phyloP scores from a whole-genome alignment of 208 protist genomes.

The Endotrypanum monterogeii region DNA sequence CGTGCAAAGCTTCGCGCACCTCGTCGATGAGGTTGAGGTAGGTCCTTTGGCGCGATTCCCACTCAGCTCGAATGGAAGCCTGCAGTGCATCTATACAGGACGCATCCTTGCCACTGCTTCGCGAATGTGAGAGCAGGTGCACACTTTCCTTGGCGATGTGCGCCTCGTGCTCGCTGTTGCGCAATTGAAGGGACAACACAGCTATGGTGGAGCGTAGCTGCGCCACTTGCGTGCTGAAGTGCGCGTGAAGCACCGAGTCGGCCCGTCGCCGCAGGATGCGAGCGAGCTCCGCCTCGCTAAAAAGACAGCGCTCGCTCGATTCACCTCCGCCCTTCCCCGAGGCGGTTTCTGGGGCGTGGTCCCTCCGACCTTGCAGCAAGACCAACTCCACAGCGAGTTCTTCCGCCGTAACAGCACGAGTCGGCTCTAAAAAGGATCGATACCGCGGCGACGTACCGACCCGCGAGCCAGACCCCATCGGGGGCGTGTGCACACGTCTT shows the following conservation, averaged over 20 bases:
- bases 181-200: slow-evolving; percentile 27
- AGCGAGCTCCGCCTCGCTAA: slow-evolving; percentile 16
- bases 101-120: background rate
- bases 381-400: slow-evolving; percentile 73
- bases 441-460: slow-evolving; percentile 29
- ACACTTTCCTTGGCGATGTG: slow-evolving; percentile 41
- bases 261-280: slow-evolving; percentile 19
- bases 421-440: slow-evolving; percentile 41
- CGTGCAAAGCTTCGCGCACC: slow-evolving; percentile 19
- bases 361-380: slow-evolving; percentile 29
- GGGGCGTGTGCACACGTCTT: slow-evolving; percentile 20
- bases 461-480: background rate
- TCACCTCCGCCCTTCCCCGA: background rate
- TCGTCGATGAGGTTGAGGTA: slow-evolving; percentile 15
- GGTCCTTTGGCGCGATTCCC: slow-evolving; percentile 22
- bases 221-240: slow-evolving; percentile 25
- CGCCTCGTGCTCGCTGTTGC: slow-evolving; percentile 33
- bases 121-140: slow-evolving; percentile 26
- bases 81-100: background rate
- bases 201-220: slow-evolving; percentile 34
- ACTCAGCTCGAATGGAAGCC: slow-evolving; percentile 10
- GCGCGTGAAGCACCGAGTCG: slow-evolving; percentile 12
- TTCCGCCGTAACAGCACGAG: slow-evolving; percentile 45
- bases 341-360: background rate
- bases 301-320: background rate